A percentile compares a stretch with the other conserved stretches of the same genome.
phyloP scores from a whole-genome alignment of 2,329 filamentous ascomycete genomes.

The Pestalotiopsis sp. region DNA sequence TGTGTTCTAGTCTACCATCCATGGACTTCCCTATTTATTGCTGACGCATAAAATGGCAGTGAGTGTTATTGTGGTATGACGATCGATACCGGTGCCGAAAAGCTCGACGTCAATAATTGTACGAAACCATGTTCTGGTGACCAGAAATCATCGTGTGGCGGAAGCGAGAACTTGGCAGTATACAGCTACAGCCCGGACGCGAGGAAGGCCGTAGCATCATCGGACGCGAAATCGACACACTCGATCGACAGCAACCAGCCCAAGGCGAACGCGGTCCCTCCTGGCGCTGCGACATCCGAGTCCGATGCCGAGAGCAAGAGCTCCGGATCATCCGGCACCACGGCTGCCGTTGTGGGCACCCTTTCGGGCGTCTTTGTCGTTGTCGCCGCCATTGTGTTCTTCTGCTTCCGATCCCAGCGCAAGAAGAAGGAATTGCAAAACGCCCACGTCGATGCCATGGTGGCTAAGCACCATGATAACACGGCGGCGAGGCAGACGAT shows the following conservation, averaged over 20 bases:
- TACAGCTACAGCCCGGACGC: constrained; percentile 17
- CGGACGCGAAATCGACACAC: neutral
- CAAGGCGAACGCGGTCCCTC: neutral
- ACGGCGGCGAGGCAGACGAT: neutral
- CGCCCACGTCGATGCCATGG: constrained; percentile 16
- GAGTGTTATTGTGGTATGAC: constrained; percentile 27
- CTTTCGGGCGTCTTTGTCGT: constrained; percentile 26
- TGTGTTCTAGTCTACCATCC: constrained; percentile 6
- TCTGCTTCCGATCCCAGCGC: constrained; percentile 25
- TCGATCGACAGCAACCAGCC: neutral
- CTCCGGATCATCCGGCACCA: constrained; percentile 17
- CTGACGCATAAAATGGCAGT: constrained; percentile 6
- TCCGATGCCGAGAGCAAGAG: neutral
- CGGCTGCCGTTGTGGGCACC: constrained; percentile 28
- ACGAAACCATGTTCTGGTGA: constrained; percentile 25
- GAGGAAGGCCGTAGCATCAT: neutral
- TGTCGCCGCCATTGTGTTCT: constrained; percentile 21
- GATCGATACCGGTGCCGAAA: constrained; percentile 20
- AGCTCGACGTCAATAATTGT: constrained; percentile 25
- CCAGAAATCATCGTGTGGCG: constrained; percentile 25
- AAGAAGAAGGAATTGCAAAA: constrained; percentile 24
- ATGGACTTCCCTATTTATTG: neutral
- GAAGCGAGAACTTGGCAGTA: constrained; percentile 23
- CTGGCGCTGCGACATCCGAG: constrained; percentile 12
- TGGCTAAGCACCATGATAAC: constrained; percentile 10